phyloP scores from a whole-genome alignment of 768 basidiomycete species.

The Boletus pseudopeckii region DNA sequence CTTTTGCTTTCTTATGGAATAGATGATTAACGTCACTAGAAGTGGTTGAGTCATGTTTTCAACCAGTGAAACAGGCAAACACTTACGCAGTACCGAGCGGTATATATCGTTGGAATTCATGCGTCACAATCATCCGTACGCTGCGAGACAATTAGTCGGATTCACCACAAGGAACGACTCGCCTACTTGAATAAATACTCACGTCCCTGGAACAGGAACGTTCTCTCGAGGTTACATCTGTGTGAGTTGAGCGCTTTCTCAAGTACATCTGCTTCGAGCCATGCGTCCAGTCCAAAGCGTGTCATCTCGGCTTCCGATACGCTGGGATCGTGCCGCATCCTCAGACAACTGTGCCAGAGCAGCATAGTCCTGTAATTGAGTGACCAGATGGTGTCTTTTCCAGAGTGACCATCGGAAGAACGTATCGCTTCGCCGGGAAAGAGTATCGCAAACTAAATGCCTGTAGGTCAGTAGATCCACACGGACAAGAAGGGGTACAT shows the following conservation, averaged over 20 bases:
- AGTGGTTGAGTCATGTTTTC: neutral
- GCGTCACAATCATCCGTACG: constrained; percentile 65
- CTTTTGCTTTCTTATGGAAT: constrained; percentile 57
- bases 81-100: constrained; percentile 57
- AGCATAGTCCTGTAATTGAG: constrained; percentile 65
- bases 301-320: constrained; percentile 50
- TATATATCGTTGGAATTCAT: constrained; percentile 64
- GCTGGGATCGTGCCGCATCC: constrained; percentile 45
- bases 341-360: constrained; percentile 70
- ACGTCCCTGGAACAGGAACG: constrained; percentile 65
- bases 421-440: constrained; percentile 69
- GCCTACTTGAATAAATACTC: constrained; percentile 78
- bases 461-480: neutral
- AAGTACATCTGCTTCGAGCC: constrained; percentile 66
- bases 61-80: neutral
- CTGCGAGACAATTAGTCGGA: constrained; percentile 33
- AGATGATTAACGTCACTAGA: constrained; percentile 42
- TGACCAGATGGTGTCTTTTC: constrained; percentile 75
- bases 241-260: constrained; percentile 62
- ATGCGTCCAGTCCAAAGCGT: constrained; percentile 62
- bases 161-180: neutral
- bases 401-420: constrained; percentile 28
- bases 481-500: constrained; percentile 19
- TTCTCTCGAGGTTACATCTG: constrained; percentile 62
- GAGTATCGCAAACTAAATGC: constrained; percentile 58